A percentile compares a stretch with the other conserved stretches of the same genome.
Conservation (phyloP, 2,329 filamentous ascomycete genomes). For the Eutypella sp. region DNA sequence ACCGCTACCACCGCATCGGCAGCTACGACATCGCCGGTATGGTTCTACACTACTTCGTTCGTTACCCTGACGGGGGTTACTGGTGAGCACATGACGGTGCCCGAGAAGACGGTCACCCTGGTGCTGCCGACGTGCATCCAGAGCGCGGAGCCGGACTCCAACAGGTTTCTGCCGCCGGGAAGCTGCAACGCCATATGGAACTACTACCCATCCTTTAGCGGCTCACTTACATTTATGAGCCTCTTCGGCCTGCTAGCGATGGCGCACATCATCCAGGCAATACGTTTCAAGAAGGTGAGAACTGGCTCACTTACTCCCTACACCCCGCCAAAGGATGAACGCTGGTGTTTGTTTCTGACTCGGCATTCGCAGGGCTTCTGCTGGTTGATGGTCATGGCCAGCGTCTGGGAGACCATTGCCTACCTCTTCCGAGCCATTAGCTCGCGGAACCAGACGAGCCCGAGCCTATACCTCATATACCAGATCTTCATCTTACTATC, state of each 20-base stretch:
- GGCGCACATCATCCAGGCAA: constrained; percentile 16
- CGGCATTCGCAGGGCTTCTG: constrained; percentile 22
- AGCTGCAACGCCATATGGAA: constrained; percentile 25
- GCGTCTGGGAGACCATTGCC: constrained; percentile 25
- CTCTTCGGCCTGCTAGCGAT: constrained; percentile 21
- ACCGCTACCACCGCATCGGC: too few relatives aligned
- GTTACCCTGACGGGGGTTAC: too few relatives aligned
- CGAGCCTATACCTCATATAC: constrained; percentile 17
- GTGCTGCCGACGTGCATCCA: constrained; percentile 32
- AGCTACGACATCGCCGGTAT: too few relatives aligned
- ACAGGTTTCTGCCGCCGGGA: constrained; percentile 28
- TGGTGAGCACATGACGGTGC: too few relatives aligned
- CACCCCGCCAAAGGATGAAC: neutral
- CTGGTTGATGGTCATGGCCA: constrained; percentile 34
- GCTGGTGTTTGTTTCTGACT: neutral
- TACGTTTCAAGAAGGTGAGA: constrained; percentile 19
- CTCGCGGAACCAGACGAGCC: constrained; percentile 22
- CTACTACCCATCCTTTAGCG: constrained; percentile 29
- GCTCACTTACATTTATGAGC: constrained; percentile 23
- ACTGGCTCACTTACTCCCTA: neutral
- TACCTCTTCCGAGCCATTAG: constrained; percentile 24
- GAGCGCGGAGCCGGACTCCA: constrained; percentile 27
- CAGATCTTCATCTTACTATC: constrained; percentile 26
- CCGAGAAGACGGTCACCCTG: too few relatives aligned
- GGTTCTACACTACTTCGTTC: too few relatives aligned